phyloP scores from a whole-genome alignment of 2,329 filamentous ascomycete genomes.

The Alternaria alternata region DNA sequence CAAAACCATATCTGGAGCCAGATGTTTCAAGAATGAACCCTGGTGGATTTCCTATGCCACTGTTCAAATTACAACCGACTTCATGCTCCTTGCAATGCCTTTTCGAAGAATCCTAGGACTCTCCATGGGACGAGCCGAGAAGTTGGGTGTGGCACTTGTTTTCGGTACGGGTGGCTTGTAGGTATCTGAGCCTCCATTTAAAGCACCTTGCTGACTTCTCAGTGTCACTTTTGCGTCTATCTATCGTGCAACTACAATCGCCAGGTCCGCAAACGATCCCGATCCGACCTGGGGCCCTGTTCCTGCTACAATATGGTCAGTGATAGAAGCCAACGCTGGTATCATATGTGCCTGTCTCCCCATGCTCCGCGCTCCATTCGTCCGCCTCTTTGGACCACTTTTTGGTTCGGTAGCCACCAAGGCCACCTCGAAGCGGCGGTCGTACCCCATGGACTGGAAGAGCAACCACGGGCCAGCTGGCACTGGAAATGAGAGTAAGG shows the following conservation, averaged over 20 bases:
- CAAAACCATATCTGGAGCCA: slow-evolving; percentile 32
- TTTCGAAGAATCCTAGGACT: slow-evolving; percentile 27
- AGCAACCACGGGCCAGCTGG: slow-evolving; percentile 9
- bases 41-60: slow-evolving; percentile 38
- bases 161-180: slow-evolving; percentile 36
- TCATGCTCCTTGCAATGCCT: slow-evolving; percentile 31
- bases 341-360: slow-evolving; percentile 33
- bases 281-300: slow-evolving; percentile 37
- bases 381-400: slow-evolving; percentile 31
- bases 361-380: slow-evolving; percentile 35
- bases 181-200: neutral
- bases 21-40: slow-evolving; percentile 41
- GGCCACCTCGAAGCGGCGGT: slow-evolving; percentile 18
- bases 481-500: slow-evolving; percentile 15
- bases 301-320: slow-evolving; percentile 34
- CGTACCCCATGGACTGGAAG: slow-evolving; percentile 24
- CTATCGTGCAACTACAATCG: slow-evolving; percentile 36
- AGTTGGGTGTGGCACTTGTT: slow-evolving; percentile 31
- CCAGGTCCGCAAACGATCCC: slow-evolving; percentile 28
- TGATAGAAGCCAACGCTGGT: slow-evolving; percentile 37
- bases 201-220: slow-evolving; percentile 6
- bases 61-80: slow-evolving; percentile 31
- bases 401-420: slow-evolving; percentile 18
- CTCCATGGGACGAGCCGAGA: slow-evolving; percentile 32
- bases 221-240: slow-evolving; percentile 38